Percentiles rank a stretch among this genome's conserved stretches.
These are phyloP conservation scores for Hanseniaspora valbyensis DNA, from an alignment of 805 yeast genomes.

Conservation along the genomic window DNA sequence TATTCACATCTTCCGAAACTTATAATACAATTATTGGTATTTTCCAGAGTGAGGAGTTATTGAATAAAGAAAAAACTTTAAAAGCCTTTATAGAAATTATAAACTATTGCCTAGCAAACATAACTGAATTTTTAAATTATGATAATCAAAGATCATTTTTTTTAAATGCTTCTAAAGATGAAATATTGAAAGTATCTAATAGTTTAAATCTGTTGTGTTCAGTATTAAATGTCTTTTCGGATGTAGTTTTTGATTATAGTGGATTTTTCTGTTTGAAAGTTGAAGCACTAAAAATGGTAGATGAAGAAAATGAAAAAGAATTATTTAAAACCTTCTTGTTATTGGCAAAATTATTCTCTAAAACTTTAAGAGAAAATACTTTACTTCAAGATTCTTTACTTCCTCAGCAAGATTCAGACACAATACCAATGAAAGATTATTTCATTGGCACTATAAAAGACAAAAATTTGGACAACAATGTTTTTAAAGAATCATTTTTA, in stretches of 20 bases:
- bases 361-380: neutral
- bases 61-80: conserved; percentile 18
- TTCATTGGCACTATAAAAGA: neutral
- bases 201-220: neutral
- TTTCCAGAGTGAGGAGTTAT: neutral
- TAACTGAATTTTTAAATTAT: conserved; percentile 24
- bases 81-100: conserved; percentile 29
- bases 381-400: neutral
- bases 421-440: neutral
- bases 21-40: conserved; percentile 2
- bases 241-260: neutral
- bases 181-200: neutral
- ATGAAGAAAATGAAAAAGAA: conserved; percentile 28
- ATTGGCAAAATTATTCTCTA: conserved; percentile 41
- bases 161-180: conserved; percentile 18
- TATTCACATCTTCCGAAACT: conserved; percentile 1
- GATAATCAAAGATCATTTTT: conserved; percentile 24
- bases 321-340: conserved; percentile 39
- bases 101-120: conserved; percentile 25
- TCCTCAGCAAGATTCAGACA: conserved; percentile 1
- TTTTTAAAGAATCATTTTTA: neutral
- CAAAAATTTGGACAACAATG: neutral
- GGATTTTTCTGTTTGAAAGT: neutral
- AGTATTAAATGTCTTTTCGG: neutral
- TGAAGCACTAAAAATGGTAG: conserved; percentile 27